Evolutionary conservation across 371 early-diverging fungal genomes (phyloP).

Genomic region (Apophysomyces variabilis): DNA sequence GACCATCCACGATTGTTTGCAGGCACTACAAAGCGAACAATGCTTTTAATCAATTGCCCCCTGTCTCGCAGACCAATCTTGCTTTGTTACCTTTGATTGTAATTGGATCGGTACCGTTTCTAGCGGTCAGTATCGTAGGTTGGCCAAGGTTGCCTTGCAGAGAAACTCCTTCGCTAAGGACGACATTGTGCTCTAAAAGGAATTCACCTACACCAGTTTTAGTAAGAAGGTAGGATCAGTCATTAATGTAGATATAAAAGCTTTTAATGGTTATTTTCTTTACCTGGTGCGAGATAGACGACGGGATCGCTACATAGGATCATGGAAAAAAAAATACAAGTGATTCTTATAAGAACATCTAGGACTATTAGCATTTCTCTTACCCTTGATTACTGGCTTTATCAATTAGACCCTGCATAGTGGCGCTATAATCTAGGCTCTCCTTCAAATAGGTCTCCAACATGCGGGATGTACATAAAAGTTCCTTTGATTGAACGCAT

Average conservation of each 20-base stretch:
- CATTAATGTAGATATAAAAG: no score
- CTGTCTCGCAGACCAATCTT: background rate
- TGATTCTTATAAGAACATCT: background rate
- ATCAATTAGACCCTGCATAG: constrained; percentile 38
- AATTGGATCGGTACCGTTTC: constrained; percentile 12
- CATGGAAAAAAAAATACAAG: background rate
- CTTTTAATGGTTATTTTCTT: background rate
- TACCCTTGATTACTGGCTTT: constrained; percentile 32
- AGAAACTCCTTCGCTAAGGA: constrained; percentile 24
- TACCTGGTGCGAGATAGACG: constrained; percentile 34
- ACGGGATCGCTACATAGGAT: constrained; percentile 25
- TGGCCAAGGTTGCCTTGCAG: constrained; percentile 14
- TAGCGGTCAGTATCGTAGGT: constrained; percentile 19
- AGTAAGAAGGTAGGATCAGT: background rate
- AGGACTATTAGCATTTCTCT: background rate
- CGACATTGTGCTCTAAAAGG: constrained; percentile 17
- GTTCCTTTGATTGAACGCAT: constrained; percentile 2
- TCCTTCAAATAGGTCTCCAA: background rate
- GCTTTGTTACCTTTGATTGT: constrained; percentile 22
- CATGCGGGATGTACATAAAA: background rate
- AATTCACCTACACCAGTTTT: constrained; percentile 22
- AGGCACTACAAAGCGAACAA: constrained; percentile 19
- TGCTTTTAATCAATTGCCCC: background rate
- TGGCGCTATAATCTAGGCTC: constrained; percentile 3
- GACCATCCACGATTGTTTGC: constrained; percentile 34